Evolutionary conservation across 306 rosid species (phyloP).

Genomic region (Acacia crassicarpa): DNA sequence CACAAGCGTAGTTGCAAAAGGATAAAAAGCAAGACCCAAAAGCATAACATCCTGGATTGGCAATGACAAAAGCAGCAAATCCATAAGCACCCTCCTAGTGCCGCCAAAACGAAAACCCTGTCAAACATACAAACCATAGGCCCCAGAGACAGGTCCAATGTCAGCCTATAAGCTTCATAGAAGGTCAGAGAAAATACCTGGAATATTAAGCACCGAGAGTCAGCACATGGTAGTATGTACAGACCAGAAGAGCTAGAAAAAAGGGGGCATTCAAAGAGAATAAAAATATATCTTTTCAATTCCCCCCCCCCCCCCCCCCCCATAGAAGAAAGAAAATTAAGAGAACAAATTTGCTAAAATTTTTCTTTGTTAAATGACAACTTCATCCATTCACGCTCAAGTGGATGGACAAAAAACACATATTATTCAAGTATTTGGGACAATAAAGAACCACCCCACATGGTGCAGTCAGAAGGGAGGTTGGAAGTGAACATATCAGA

Average conservation of each 20-base stretch:
- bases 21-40: not conserved
- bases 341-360: not conserved
- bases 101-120: slow-evolving; percentile 62
- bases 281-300: not conserved
- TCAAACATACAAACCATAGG: slow-evolving; percentile 86
- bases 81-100: slow-evolving; percentile 42
- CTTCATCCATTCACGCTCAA: slow-evolving; percentile 21
- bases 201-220: slow-evolving; percentile 75
- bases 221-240: slow-evolving; percentile 45
- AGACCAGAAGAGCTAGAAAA: slow-evolving; percentile 26
- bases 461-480: slow-evolving; percentile 6
- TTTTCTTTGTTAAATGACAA: slow-evolving; percentile 14
- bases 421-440: slow-evolving; percentile 10
- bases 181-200: slow-evolving; percentile 99
- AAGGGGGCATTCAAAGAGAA: slow-evolving; percentile 2
- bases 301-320: not conserved
- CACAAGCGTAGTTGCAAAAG: slow-evolving; percentile 12
- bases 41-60: slow-evolving; percentile 40
- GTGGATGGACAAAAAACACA: slow-evolving; percentile 20
- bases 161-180: slow-evolving; percentile 85
- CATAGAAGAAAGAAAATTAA: slow-evolving; percentile 16
- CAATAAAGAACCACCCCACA: slow-evolving; percentile 20
- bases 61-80: slow-evolving; percentile 38
- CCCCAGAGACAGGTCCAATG: slow-evolving; percentile 80
- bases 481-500: not conserved